Evolutionary conservation across 1,284 basidiomycete species (phyloP).

Genomic region (Jaminaea rosea): DNA sequence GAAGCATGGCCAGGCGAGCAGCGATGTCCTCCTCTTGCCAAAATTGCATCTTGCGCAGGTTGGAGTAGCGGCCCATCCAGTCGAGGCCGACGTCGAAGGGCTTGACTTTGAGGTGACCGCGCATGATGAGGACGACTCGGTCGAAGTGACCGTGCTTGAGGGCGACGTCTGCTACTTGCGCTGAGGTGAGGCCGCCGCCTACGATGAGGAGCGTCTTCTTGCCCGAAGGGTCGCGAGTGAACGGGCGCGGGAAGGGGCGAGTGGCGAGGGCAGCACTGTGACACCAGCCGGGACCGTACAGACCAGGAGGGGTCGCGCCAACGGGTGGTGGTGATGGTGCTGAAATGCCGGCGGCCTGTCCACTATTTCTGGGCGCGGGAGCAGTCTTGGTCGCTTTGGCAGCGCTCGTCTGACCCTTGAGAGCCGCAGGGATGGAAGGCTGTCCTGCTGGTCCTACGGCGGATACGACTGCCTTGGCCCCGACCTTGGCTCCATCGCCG

Average conservation of each 20-base stretch:
- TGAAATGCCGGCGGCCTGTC: no score
- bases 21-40: constrained; percentile 35
- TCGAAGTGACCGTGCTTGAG: constrained; percentile 27
- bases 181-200: constrained; percentile 48
- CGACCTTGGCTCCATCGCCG: constrained; percentile 5
- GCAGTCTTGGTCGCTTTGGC: not conserved
- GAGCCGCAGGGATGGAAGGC: constrained; percentile 30
- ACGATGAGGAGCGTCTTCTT: constrained; percentile 31
- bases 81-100: constrained; percentile 42
- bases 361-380: no score
- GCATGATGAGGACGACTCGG: constrained; percentile 40
- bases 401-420: not conserved
- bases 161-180: constrained; percentile 44
- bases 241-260: constrained; percentile 6
- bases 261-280: constrained; percentile 41
- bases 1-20: constrained; percentile 28
- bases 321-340: no score
- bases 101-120: constrained; percentile 44
- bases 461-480: constrained; percentile 29
- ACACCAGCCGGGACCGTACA: constrained; percentile 33
- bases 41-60: constrained; percentile 42
- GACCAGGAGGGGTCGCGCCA: not conserved
- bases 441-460: constrained; percentile 42
- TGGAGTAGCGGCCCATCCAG: constrained; percentile 41
- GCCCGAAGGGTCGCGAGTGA: constrained; percentile 11